Percentiles rank a stretch among this genome's conserved stretches.
Evolutionary conservation across 495 filamentous ascomycete genomes (phyloP).

Genomic region (Oidiodendron maius): DNA sequence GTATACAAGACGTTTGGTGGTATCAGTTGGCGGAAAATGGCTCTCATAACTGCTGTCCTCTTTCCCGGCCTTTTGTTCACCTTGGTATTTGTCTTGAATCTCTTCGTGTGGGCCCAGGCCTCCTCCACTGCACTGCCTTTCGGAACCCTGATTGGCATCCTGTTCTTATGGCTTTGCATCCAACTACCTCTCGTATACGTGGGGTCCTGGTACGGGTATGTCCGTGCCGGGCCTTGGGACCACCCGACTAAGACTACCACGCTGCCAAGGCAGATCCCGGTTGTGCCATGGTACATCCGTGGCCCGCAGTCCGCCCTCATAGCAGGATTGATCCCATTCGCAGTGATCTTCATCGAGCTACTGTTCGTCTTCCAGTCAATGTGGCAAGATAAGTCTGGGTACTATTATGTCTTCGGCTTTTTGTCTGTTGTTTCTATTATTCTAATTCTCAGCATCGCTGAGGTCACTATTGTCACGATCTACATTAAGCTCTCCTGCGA

Average conservation of each 20-base stretch:
- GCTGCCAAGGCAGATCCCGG: conserved; percentile 70
- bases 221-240: conserved; percentile 63
- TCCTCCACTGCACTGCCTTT: conserved; percentile 90
- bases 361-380: conserved; percentile 88
- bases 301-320: conserved; percentile 57
- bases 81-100: conserved; percentile 77
- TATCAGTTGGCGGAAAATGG: conserved; percentile 72
- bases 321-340: conserved; percentile 83
- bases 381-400: conserved; percentile 90
- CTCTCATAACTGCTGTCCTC: conserved; percentile 74
- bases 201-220: conserved; percentile 76
- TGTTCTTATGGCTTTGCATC: conserved; percentile 81
- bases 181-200: conserved; percentile 86
- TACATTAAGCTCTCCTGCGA: conserved; percentile 83
- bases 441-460: conserved; percentile 71
- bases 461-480: conserved; percentile 85
- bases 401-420: conserved; percentile 95
- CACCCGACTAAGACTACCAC: conserved; percentile 80
- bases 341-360: conserved; percentile 89
- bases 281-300: conserved; percentile 74
- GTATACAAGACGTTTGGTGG: conserved; percentile 88
- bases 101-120: conserved; percentile 92
- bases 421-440: conserved; percentile 70
- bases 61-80: conserved; percentile 80
- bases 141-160: conserved; percentile 69